Evolutionary conservation across 108 stramenopile species (phyloP).

Genomic region (Nitzschia sp.): DNA sequence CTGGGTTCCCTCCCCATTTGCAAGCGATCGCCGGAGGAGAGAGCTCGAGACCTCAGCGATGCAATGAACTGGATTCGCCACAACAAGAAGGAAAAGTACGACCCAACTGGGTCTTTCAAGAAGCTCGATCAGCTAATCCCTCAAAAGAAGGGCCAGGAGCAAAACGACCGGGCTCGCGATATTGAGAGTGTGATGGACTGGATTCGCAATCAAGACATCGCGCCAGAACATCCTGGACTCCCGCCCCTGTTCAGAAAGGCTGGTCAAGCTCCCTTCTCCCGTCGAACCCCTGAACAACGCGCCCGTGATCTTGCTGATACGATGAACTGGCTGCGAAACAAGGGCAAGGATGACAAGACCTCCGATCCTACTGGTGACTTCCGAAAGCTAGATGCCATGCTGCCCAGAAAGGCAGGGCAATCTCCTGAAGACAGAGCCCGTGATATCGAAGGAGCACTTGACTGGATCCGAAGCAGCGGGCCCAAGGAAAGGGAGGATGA

Average conservation of each 20-base stretch:
- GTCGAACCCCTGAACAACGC: constrained; percentile 23
- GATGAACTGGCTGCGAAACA: constrained; percentile 32
- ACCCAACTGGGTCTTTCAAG: constrained; percentile 19
- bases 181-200: constrained; percentile 30
- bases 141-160: constrained; percentile 1
- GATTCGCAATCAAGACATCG: constrained; percentile 19
- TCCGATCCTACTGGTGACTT: constrained; percentile 32
- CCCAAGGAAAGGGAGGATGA: not conserved
- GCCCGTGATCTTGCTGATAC: constrained; percentile 14
- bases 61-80: constrained; percentile 28
- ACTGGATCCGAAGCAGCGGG: constrained; percentile 21
- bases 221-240: not conserved
- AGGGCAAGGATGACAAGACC: constrained; percentile 15
- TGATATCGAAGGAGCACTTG: constrained; percentile 28
- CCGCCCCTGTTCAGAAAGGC: constrained; percentile 10
- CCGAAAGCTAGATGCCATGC: constrained; percentile 20
- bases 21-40: constrained; percentile 22
- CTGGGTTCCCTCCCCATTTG: constrained; percentile 15
- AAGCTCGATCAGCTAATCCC: constrained; percentile 21
- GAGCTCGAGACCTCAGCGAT: constrained; percentile 8
- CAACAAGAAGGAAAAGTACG: constrained; percentile 22
- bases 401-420: constrained; percentile 21
- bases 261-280: constrained; percentile 8
- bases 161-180: constrained; percentile 29
- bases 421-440: constrained; percentile 19